A percentile compares a stretch with the other conserved stretches of the same genome.
These are phyloP conservation scores for Fragaria vesca DNA, from an alignment of 306 rosid species.

Conservation along the genomic window DNA sequence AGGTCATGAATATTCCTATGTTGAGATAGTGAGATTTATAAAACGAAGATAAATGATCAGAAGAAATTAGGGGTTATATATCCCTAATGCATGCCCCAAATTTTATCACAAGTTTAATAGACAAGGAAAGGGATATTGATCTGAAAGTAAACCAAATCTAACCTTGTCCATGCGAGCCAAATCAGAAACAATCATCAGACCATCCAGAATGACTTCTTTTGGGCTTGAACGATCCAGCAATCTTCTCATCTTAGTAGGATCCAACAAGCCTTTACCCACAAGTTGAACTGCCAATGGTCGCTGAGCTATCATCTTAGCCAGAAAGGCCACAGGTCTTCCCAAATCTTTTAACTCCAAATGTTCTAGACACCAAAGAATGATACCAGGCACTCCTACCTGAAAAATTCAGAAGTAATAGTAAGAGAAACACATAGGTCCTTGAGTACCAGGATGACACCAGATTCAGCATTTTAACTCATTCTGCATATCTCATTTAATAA, in stretches of 20 bases:
- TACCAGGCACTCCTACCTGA: conserved; percentile 83
- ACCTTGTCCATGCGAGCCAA: conserved; percentile 98
- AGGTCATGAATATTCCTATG: not conserved
- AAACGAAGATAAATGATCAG: not conserved
- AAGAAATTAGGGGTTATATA: not conserved
- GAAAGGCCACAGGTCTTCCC: conserved; percentile 87
- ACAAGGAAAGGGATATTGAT: not conserved
- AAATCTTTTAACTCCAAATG: conserved; percentile 62
- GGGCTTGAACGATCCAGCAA: conserved; percentile 59
- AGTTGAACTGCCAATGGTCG: conserved; percentile 83
- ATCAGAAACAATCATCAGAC: conserved; percentile 91
- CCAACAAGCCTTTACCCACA: conserved; percentile 77
- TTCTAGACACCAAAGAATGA: conserved; percentile 69
- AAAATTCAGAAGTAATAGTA: conserved; percentile 32
- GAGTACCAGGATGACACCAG: not conserved
- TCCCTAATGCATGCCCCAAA: not conserved
- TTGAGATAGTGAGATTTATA: not conserved
- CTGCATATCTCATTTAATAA: not conserved
- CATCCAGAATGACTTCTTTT: conserved; percentile 74
- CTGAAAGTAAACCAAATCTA: conserved; percentile 18
- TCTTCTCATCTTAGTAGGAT: conserved; percentile 72
- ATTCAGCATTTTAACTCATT: conserved; percentile 10
- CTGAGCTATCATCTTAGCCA: conserved; percentile 81
- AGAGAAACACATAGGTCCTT: conserved; percentile 21
- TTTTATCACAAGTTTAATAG: not conserved